These are phyloP conservation scores for Zasmidium cellare DNA, from an alignment of 2,329 filamentous ascomycete species.

Conservation along the genomic window DNA sequence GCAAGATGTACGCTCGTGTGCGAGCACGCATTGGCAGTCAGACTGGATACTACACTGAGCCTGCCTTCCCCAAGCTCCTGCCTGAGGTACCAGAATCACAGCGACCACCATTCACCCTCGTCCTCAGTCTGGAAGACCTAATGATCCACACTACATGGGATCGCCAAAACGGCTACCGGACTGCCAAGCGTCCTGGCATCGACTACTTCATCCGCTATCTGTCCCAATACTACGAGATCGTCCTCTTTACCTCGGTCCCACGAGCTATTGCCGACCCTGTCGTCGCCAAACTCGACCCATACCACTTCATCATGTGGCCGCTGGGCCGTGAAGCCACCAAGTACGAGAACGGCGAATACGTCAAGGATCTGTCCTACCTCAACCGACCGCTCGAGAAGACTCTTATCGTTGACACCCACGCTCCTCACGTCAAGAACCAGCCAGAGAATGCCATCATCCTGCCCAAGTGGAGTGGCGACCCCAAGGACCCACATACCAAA, in stretches of 20 bases:
- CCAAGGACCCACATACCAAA: slow-evolving; percentile 64
- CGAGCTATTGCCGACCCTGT: slow-evolving; percentile 82
- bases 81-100: slow-evolving; percentile 77
- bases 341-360: slow-evolving; percentile 91
- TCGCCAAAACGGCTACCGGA: slow-evolving; percentile 89
- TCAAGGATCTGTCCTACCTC: slow-evolving; percentile 98
- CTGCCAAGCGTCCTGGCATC: slow-evolving; percentile 90
- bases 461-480: slow-evolving; percentile 83
- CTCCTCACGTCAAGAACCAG: slow-evolving; percentile 78
- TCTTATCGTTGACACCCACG: slow-evolving; percentile 87
- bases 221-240: slow-evolving; percentile 96
- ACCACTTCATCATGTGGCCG: slow-evolving; percentile 91
- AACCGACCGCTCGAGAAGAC: slow-evolving; percentile 96
- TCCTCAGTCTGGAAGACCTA: slow-evolving; percentile 89
- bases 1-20: slow-evolving; percentile 77
- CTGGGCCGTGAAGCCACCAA: slow-evolving; percentile 95
- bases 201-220: slow-evolving; percentile 98
- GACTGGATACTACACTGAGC: slow-evolving; percentile 92
- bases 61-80: slow-evolving; percentile 88
- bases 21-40: slow-evolving; percentile 73
- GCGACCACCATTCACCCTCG: slow-evolving; percentile 86
- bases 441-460: slow-evolving; percentile 96
- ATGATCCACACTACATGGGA: slow-evolving; percentile 94
- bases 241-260: slow-evolving; percentile 89
- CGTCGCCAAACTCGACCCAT: slow-evolving; percentile 90